Base-by-base conservation (phyloP, 441 rosid genomes). In the Gossypium davidsonii region DNA sequence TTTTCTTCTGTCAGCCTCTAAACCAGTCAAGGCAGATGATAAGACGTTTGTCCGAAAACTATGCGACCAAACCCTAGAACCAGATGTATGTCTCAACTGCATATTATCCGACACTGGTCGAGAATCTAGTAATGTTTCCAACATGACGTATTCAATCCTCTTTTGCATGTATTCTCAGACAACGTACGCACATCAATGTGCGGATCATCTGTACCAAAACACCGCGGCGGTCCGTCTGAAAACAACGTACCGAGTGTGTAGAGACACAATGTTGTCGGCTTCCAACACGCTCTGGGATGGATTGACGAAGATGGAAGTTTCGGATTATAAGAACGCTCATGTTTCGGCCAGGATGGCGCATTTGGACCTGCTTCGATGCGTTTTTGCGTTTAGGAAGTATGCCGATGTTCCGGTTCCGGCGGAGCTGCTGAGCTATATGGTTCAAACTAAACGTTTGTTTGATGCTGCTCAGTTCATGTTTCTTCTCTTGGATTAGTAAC, bases 151-250 rank as follows among this genome's bases (percentile, higher is more conserved):
- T 25, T 71, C 74, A 2, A 23, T 58, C 4, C 18, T 71, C 1
- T 71, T 42, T 46, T 71, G 74, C 44, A 59, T 71, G 74, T 58
- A 71, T 25, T 58, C 67, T 46, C 28, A 71, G 28, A 20, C 42
- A 58, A 44, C 5, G 9, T 21, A 58, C 26, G 74, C 57, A 1
- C 58, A 71, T 71, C 42, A 23, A 1, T 15, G 12, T 0, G 74
- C 74, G 0, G 74, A 71, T 11, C 26, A 25, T 0, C 44, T 71
- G n/a, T 59, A 46, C 55, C 58, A 42, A 15, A 15, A 44, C 44
- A 11, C 67, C 1, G 8, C 58, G 3, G 44, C 7, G 3, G 11
- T 46, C 11, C 2, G 11, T 4, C 46, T 59, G 12, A 42, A 58
- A 18, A 25, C 4, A 46, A 1, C 44, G 8, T 60, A 44, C n/a